A percentile compares a stretch with the other conserved stretches of the same genome.
These are phyloP conservation scores for Adansonia digitata DNA, from an alignment of 345 rosid species.

Conservation along the genomic window DNA sequence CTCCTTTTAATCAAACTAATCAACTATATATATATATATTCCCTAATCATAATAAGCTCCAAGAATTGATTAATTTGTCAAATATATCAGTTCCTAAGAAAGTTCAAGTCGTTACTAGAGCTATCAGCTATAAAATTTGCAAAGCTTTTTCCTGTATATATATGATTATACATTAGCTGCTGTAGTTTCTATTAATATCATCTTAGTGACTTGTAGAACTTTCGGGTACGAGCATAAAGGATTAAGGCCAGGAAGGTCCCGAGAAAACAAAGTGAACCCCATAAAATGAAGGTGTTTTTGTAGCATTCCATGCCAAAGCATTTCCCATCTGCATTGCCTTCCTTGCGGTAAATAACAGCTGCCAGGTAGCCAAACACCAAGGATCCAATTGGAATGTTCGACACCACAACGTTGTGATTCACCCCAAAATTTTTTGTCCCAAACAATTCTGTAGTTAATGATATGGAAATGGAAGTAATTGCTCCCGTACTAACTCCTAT, in stretches of 20 bases:
- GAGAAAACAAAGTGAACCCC: constrained; percentile 59
- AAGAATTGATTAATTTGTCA: background rate
- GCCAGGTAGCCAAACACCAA: constrained; percentile 67
- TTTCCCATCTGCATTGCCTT: constrained; percentile 30
- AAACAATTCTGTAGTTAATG: constrained; percentile 69
- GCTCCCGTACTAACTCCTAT: constrained; percentile 74
- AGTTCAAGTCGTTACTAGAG: constrained; percentile 14
- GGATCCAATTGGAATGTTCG: constrained; percentile 71
- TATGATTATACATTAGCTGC: background rate
- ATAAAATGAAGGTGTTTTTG: constrained; percentile 50
- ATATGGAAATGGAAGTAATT: constrained; percentile 64
- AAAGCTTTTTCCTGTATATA: background rate
- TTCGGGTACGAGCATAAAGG: constrained; percentile 48
- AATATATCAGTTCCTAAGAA: background rate
- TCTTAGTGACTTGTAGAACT: constrained; percentile 35
- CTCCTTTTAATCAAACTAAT: background rate
- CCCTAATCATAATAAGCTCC: background rate
- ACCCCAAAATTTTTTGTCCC: constrained; percentile 66
- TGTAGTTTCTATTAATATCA: background rate
- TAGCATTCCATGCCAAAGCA: constrained; percentile 75
- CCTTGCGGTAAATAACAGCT: constrained; percentile 51
- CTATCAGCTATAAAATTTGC: background rate
- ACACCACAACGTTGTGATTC: constrained; percentile 78
- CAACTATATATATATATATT: background rate
- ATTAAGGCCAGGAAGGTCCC: constrained; percentile 52